These are phyloP conservation scores for Miscanthus lutarioriparius DNA, from an alignment of 176 grass and related monocot genomes.

Conservation along the genomic window DNA sequence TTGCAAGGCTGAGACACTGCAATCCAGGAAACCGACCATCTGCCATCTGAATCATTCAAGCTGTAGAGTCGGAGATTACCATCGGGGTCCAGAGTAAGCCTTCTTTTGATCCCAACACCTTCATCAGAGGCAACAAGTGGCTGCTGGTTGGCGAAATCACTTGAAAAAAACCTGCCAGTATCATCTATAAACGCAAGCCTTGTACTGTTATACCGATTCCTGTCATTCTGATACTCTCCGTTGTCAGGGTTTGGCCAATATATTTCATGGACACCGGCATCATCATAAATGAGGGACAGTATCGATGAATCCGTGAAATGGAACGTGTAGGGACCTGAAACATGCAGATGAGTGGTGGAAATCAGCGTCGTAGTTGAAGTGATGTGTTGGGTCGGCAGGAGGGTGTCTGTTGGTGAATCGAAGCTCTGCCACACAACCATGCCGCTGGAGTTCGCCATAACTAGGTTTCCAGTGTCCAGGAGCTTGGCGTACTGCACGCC, in stretches of 20 bases:
- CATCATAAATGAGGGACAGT: conserved; percentile 42
- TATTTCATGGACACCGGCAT: conserved; percentile 37
- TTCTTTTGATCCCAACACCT: conserved; percentile 38
- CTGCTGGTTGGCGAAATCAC: conserved; percentile 33
- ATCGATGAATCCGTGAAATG: conserved; percentile 34
- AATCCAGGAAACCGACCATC: conserved; percentile 44
- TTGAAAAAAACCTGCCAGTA: conserved; percentile 32
- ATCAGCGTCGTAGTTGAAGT: conserved; percentile 40
- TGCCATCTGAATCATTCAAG: conserved; percentile 30
- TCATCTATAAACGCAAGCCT: conserved; percentile 37
- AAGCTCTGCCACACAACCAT: conserved; percentile 45
- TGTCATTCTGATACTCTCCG: conserved; percentile 14
- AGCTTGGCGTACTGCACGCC: conserved; percentile 25
- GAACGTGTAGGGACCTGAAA: not conserved
- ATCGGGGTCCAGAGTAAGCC: conserved; percentile 48
- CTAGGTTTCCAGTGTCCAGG: conserved; percentile 45
- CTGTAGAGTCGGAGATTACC: conserved; percentile 48
- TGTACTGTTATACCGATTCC: conserved; percentile 19
- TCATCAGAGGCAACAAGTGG: conserved; percentile 48
- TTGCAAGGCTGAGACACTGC: conserved; percentile 44
- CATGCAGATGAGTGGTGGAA: conserved; percentile 3
- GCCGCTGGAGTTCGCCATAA: conserved; percentile 30
- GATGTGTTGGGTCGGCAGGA: conserved; percentile 45
- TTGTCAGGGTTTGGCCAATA: conserved; percentile 50
- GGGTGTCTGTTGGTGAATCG: conserved; percentile 46